Base-by-base conservation (phyloP, 2,329 filamentous ascomycete species). In the Aspergillus latus region DNA sequence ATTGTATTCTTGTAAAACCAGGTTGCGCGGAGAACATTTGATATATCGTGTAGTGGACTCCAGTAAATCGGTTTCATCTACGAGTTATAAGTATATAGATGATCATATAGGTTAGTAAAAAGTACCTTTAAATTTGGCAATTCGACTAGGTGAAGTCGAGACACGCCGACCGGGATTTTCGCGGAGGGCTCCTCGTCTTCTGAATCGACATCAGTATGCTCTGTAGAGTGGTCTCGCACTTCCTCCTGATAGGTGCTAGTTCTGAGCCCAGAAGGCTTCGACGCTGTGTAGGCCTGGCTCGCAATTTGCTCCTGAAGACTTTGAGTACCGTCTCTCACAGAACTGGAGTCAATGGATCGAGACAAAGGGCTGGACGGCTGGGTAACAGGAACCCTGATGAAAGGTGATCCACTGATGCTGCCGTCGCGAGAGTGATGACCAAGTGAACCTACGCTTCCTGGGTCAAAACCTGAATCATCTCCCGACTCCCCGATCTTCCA, bases 1-100 rank as follows among this genome's bases (percentile, higher is more conserved):
- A 97, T 96, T 1, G 89, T 93, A 68, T 97, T 92, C 76, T 88
- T 89, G 74, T 97, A 97, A 71, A 99, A 99, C 94, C 94, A 99
- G 0, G 93, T 97, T 0, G 89, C 92, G 62, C 94, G 83, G 56
- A 88, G 82, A 1, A 97, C 92, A 36, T 86, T 80, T 5, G 90
- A 88, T 32, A 95, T 84, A 67, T 97, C 94, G 66, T 96, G 92
- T 32, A 97, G 83, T 6, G 94, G 93, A 15, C 88, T 92, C 94
- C 94, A 99, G 71, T 99, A 99, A 58, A 97, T 97, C 0, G 94
- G 94, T 72, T 92, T 90, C 92, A 99, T 96, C 67, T 90, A 82
- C 10, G 34, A 13, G 29, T 30, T 34, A 50, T 66, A 49, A 65
- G 49, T 45, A 40, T 46, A 10, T 1, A 5, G 21, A 6, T 21